Evolutionary conservation across 345 rosid species (phyloP), one percentile per base, ranked within the genome.

Genomic region (Gossypium rotundifolium): DNA sequence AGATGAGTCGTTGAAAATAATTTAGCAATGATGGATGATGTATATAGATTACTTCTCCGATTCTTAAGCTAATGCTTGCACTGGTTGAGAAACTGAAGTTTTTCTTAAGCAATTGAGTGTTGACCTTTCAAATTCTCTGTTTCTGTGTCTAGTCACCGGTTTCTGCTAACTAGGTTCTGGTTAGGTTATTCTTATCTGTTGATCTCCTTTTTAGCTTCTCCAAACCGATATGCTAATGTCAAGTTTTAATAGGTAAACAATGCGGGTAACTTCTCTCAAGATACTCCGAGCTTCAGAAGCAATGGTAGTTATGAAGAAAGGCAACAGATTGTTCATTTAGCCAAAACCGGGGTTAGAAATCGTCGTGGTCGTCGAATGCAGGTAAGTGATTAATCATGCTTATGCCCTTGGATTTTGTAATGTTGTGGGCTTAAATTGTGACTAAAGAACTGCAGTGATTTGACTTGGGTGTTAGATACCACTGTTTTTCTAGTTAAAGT

Each of bases 301-400:
- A 87, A 81, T 69, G 71, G 74, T 49, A 76, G 71, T 71, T 79
- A 68, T 8, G 86, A 81, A 79, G 87, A 86, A 72, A 83, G 96
- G 85, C 88, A 82, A 78, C 86, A 81, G 78, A 78, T 82, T 71
- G 96, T 88, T 55, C 81, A 81, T 75, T 65, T 76, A 51, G 92
- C 97, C 71, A 94, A 92, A 79, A 79, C 62, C 22, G 88, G 87
- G 44, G 92, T 90, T 74, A 86, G 98, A 87, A 87, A 86, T 81
- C 97, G 98, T 0, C 97, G 98, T 55, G 83, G 88, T 81, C 88
- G 73, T 70, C 86, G 87, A 66, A 92, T 92, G 95, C 92, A 88
- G 93, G 97, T 83, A 76, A 77, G 75, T 65, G 58, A 40, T 70
- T 68, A 53, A 70, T 68, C 49, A 57, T 65, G 27, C 29, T 6